Percentiles rank a stretch among this genome's conserved stretches.
phyloP scores from a whole-genome alignment of 2,329 filamentous ascomycete species.

The Xylaria digitata region DNA sequence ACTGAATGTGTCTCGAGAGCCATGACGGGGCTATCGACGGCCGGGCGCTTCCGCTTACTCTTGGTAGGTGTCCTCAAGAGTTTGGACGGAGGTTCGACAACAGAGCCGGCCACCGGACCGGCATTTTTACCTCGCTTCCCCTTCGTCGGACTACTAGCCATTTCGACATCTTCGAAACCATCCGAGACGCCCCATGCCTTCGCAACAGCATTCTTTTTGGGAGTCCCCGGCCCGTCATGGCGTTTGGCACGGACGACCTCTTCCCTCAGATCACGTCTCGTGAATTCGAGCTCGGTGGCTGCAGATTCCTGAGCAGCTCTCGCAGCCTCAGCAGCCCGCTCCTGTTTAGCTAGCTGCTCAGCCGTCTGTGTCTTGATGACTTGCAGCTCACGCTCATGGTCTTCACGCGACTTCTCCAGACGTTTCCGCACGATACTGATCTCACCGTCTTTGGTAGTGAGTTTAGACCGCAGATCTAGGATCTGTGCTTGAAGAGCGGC shows the following conservation, averaged over 20 bases:
- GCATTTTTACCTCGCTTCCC: conserved; percentile 57
- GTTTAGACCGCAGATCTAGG: conserved; percentile 64
- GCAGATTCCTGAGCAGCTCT: conserved; percentile 72
- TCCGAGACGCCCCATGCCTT: conserved; percentile 73
- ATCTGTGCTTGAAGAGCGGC: conserved; percentile 64
- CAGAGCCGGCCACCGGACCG: conserved; percentile 57
- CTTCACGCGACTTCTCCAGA: conserved; percentile 68
- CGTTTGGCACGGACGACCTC: conserved; percentile 60
- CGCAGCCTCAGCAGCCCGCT: conserved; percentile 72
- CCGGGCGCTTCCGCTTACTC: conserved; percentile 75
- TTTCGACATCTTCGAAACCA: conserved; percentile 78
- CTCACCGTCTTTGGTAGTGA: conserved; percentile 75
- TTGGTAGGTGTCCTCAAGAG: conserved; percentile 68
- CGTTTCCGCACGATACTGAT: conserved; percentile 80
- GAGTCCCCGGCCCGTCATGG: conserved; percentile 63
- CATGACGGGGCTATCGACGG: conserved; percentile 73
- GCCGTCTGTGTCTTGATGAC: conserved; percentile 71
- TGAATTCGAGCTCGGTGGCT: conserved; percentile 77
- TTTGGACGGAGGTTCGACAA: conserved; percentile 56
- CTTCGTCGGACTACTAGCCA: conserved; percentile 65
- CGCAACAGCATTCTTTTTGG: conserved; percentile 66
- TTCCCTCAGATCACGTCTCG: conserved; percentile 76
- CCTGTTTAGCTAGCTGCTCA: conserved; percentile 72
- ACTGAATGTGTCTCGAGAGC: conserved; percentile 66
- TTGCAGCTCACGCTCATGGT: conserved; percentile 71